phyloP scores from a whole-genome alignment of 2,329 filamentous ascomycete species.

The Fusarium xylarioides region DNA sequence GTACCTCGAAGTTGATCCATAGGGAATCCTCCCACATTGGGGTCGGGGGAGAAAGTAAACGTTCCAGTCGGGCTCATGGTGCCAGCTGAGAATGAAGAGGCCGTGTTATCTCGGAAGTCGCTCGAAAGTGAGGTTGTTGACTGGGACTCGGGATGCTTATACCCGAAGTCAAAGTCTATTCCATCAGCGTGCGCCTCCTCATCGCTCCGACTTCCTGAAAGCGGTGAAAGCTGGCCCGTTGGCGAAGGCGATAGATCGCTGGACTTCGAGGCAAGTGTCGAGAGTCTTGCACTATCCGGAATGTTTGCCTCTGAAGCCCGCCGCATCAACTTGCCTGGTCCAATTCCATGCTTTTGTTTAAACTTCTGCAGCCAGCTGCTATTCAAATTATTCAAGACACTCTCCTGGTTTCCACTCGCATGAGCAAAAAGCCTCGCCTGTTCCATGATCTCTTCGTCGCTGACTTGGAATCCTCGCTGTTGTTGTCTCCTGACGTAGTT shows the following conservation, averaged over 20 bases:
- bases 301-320: conserved; percentile 76
- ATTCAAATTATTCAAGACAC: conserved; percentile 75
- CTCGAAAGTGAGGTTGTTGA: conserved; percentile 48
- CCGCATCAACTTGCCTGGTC: conserved; percentile 59
- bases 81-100: conserved; percentile 74
- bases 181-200: conserved; percentile 67
- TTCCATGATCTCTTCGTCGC: conserved; percentile 83
- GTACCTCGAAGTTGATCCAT: conserved; percentile 52
- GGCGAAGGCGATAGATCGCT: conserved; percentile 74
- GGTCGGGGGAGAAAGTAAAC: conserved; percentile 79
- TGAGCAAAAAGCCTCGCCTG: conserved; percentile 85
- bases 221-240: conserved; percentile 69
- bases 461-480: conserved; percentile 76
- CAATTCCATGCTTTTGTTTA: conserved; percentile 82
- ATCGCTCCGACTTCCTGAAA: conserved; percentile 75
- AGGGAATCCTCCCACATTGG: conserved; percentile 71
- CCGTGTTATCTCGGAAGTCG: conserved; percentile 46
- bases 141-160: conserved; percentile 48
- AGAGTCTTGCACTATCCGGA: conserved; percentile 69
- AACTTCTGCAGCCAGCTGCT: conserved; percentile 92
- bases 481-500: conserved; percentile 88
- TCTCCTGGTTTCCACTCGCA: conserved; percentile 73
- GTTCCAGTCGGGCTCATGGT: conserved; percentile 79
- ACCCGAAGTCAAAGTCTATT: conserved; percentile 47
- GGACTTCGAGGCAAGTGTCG: conserved; percentile 51